Evolutionary conservation across 2,329 filamentous ascomycete species (phyloP).

Genomic region (Emydomyces testavorans): DNA sequence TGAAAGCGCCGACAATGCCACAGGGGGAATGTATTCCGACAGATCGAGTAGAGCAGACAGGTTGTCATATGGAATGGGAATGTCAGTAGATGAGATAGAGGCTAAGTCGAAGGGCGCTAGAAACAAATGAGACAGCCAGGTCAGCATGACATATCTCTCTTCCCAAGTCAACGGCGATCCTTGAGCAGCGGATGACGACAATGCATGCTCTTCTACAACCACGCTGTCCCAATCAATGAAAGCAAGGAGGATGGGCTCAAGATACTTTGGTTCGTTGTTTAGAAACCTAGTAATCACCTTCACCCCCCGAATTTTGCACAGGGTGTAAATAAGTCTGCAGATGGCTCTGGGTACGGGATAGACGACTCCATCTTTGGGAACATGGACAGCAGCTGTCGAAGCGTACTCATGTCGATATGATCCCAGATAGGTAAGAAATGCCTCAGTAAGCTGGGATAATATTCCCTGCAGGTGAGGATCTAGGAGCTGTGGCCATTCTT

Average conservation of each 20-base stretch:
- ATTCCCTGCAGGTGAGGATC: constrained; percentile 70
- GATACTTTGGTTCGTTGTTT: constrained; percentile 74
- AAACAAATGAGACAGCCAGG: constrained; percentile 77
- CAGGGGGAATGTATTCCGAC: constrained; percentile 52
- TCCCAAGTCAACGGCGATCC: constrained; percentile 58
- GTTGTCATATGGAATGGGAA: constrained; percentile 29
- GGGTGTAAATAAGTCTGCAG: constrained; percentile 68
- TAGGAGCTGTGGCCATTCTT: constrained; percentile 87
- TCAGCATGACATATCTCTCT: constrained; percentile 71
- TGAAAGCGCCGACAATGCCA: constrained; percentile 59
- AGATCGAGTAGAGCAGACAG: constrained; percentile 31
- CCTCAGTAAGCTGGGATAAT: constrained; percentile 61
- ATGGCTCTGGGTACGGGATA: constrained; percentile 56
- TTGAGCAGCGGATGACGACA: constrained; percentile 16
- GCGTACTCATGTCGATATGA: constrained; percentile 34
- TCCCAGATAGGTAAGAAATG: constrained; percentile 57
- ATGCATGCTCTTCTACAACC: constrained; percentile 13
- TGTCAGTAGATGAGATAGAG: constrained; percentile 56
- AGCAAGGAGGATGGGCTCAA: constrained; percentile 66
- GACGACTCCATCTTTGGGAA: constrained; percentile 19
- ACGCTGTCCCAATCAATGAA: constrained; percentile 49
- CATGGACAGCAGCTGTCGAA: constrained; percentile 20
- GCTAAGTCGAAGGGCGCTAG: constrained; percentile 82
- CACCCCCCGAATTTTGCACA: constrained; percentile 88
- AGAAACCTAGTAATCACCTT: constrained; percentile 87